These are phyloP conservation scores for Meyerozyma sp. DNA, from an alignment of 1,139 yeast genomes.

Conservation along the genomic window DNA sequence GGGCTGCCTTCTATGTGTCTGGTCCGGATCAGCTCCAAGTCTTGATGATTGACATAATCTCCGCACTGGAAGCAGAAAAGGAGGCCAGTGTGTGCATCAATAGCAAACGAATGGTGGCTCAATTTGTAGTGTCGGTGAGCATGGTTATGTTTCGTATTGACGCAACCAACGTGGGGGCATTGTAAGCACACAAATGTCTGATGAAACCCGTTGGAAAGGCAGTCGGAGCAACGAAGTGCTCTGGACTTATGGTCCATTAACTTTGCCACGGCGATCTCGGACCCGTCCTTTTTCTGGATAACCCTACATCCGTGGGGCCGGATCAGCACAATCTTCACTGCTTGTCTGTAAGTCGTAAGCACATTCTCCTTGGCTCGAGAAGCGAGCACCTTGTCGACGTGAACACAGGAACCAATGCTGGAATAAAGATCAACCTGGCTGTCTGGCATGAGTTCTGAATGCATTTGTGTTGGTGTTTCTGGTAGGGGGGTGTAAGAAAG, in stretches of 20 bases:
- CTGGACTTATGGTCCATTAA: conserved; percentile 35
- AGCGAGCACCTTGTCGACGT: conserved; percentile 46
- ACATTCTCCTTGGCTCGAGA: conserved; percentile 55
- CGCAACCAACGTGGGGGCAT: conserved; percentile 80
- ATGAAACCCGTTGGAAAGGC: conserved; percentile 41
- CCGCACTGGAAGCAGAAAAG: conserved; percentile 76
- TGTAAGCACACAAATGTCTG: conserved; percentile 68
- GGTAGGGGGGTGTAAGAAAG: too few species aligned
- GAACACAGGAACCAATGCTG: conserved; percentile 46
- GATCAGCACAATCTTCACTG: conserved; percentile 43
- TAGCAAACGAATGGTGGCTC: conserved; percentile 70
- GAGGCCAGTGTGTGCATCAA: conserved; percentile 53
- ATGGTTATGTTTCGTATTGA: conserved; percentile 42
- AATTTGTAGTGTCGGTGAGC: conserved; percentile 56
- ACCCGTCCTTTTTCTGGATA: conserved; percentile 26
- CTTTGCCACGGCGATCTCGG: conserved; percentile 21
- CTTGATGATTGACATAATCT: conserved; percentile 59
- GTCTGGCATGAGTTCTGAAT: neutral
- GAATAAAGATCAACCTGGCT: conserved; percentile 10
- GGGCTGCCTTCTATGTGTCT: conserved; percentile 12
- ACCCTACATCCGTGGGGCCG: conserved; percentile 17
- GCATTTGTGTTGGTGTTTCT: neutral
- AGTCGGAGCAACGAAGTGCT: conserved; percentile 47
- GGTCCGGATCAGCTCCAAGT: conserved; percentile 47
- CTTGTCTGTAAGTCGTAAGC: conserved; percentile 53